phyloP scores from a whole-genome alignment of 176 grass and related monocot species.

The Oryza coarctata region DNA sequence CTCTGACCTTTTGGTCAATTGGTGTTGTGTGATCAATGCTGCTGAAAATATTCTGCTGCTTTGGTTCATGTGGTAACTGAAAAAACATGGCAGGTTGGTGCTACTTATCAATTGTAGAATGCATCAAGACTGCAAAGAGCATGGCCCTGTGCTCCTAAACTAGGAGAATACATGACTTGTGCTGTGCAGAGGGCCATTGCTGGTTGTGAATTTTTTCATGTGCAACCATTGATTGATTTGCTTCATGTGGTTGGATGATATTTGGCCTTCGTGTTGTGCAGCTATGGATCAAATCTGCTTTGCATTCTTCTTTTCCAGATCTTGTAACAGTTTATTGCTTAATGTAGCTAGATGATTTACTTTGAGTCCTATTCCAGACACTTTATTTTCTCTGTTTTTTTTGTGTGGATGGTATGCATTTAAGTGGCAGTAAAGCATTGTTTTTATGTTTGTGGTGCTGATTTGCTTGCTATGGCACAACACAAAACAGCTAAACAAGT shows the following conservation, averaged over 20 bases:
- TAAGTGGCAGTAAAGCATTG: no score
- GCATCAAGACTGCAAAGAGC: slow-evolving; percentile 23
- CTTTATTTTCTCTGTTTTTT: no score
- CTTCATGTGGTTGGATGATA: slow-evolving; percentile 32
- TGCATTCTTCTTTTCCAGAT: background rate
- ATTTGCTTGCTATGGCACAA: background rate
- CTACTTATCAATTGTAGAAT: slow-evolving; percentile 5
- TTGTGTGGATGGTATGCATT: no score
- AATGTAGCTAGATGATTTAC: no score
- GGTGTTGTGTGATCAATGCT: background rate
- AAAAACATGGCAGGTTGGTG: no score
- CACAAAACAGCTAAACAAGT: background rate
- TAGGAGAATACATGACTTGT: slow-evolving; percentile 37
- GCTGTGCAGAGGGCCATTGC: slow-evolving; percentile 21
- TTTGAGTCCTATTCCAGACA: no score
- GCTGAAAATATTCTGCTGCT: background rate
- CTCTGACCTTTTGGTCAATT: background rate
- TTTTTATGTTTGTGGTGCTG: no score
- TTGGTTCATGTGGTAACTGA: no score
- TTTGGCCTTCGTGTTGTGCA: background rate
- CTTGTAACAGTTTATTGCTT: slow-evolving; percentile 43
- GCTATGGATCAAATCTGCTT: slow-evolving; percentile 6
- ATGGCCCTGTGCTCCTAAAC: slow-evolving; percentile 16
- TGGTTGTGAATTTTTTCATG: slow-evolving; percentile 26
- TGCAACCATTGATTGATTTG: slow-evolving; percentile 44